Base-by-base conservation (phyloP, 2,329 filamentous ascomycete species). In the Didymellaceae sp. region DNA sequence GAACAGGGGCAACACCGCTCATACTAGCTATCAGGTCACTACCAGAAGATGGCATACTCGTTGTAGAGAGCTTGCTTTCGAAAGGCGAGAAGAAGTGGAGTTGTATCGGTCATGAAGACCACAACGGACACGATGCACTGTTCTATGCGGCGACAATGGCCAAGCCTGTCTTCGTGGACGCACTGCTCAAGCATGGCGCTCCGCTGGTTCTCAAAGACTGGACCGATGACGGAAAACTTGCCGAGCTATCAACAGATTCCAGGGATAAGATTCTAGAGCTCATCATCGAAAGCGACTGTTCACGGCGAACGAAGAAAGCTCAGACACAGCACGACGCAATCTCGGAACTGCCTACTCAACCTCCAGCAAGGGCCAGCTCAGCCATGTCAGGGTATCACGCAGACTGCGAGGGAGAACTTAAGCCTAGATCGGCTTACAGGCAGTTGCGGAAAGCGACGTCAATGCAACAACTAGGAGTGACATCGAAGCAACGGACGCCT, bases 1-100 rank as follows among this genome's bases (percentile, higher is more conserved):
- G 59, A 30, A 64, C 63, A 4, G 69, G 69, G 6, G 67, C 68
- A 0, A 71, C 68, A 8, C 67, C 69, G 18, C 63, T 72, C n/a
- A 72, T 72, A 32, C 49, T 61, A 21, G 69, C 69, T 2, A 45
- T 67, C 26, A 70, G 60, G 18, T 57, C 51, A 4, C 59, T 71
- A 9, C 64, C 65, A 0, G 65, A 66, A 37, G 62, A 70, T 6
- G 69, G 68, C 0, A 6, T 70, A 3, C 58, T 59, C 1, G 57
- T 71, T 9, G 28, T 72, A 4, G 62, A 72, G 39, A 55, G 53
- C 8, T 41, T 71, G 1, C 50, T 72, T 2, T 42, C 45, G 3
- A 55, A 64, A 43, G 60, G 51, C 16, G 48, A 50, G 3, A 49
- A 58, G 8, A 54, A 56, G 17, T 56, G 54, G 44, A 57, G 71